Conservation (phyloP, 495 filamentous ascomycete genomes). For the Aspergillus nanangensis region DNA sequence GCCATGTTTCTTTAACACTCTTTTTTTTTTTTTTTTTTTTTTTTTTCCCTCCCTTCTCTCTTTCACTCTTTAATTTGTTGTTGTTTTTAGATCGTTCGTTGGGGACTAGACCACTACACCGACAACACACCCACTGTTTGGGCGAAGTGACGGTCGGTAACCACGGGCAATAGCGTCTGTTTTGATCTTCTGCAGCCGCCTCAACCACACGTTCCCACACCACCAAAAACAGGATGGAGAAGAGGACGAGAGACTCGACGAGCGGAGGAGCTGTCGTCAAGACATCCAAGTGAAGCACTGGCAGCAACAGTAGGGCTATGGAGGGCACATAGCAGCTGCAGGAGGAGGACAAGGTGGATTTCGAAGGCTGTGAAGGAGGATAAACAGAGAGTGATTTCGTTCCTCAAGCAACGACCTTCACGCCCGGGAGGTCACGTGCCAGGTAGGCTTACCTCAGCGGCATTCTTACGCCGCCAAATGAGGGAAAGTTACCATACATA, state of each 20-base stretch:
- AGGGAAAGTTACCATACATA: too few species aligned
- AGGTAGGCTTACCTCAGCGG: slow-evolving; percentile 5
- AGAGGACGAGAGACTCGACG: neutral
- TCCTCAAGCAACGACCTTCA: slow-evolving; percentile 33
- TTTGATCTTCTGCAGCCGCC: slow-evolving; percentile 23
- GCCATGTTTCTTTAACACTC: slow-evolving; percentile 18
- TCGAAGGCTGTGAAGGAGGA: slow-evolving; percentile 14
- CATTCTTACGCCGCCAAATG: too few species aligned
- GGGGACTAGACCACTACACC: too few species aligned
- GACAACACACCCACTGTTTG: slow-evolving; percentile 2
- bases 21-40: slow-evolving; percentile 4
- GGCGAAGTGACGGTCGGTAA: slow-evolving; percentile 20
- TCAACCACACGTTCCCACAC: slow-evolving; percentile 17
- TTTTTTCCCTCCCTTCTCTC: slow-evolving; percentile 4
- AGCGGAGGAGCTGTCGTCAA: slow-evolving; percentile 4
- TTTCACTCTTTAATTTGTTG: neutral
- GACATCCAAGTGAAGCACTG: slow-evolving; percentile 7
- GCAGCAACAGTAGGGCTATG: slow-evolving; percentile 12
- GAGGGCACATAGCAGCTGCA: slow-evolving; percentile 17
- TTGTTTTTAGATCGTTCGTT: neutral
- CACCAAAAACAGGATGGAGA: slow-evolving; percentile 4
- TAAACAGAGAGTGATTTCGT: slow-evolving; percentile 34
- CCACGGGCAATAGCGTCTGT: slow-evolving; percentile 29
- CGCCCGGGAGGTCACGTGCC: slow-evolving; percentile 25
- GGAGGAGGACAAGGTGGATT: slow-evolving; percentile 6